Evolutionary conservation across 78 protist genomes (phyloP), one percentile per base, ranked within the genome.

Genomic region (Tieghemostelium lacteum): DNA sequence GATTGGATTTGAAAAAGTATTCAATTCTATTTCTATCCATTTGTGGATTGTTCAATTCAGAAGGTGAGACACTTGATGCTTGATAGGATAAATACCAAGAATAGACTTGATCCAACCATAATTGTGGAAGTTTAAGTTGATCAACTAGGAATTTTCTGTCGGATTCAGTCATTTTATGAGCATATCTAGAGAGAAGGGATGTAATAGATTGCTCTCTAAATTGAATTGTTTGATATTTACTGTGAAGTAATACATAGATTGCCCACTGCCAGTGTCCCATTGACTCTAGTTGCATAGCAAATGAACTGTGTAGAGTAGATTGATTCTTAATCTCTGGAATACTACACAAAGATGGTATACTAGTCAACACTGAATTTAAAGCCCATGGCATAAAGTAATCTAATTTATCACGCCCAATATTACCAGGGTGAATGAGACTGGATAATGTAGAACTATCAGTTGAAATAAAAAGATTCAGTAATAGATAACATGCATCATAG

Each of bases 231-330:
- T 67, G 54, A 17, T 67, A 54, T 2, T 54, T 31, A 24, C 29
- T 62, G 75, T 54, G 93, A 54, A 78, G 61, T 37, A 88, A 66
- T 19, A 88, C 77, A 62, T 88, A 88, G 28, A 88, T 65, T 5
- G 87, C 17, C 93, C 93, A 88, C 50, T 73, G 87, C 93, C 93
- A 88, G 26, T 75, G 22, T 26, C 93, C 93, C 54, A 70, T 49
- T 42, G 37, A 58, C 66, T 88, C 93, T 4, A 88, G 40, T 37
- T 88, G 93, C n/a, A 75, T 20, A 24, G 93, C 86, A 54, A 83
- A 83, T 16, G 91, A 83, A 29, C 61, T 22, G 45, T 83, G 91
- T 2, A 83, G 39, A 33, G 58, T 61, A 37, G 45, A 29, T 69
- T 71, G 78, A 69, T 83, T 83, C 8, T 5, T 36, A 42, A 83